Base-by-base conservation (phyloP, 2,329 filamentous ascomycete genomes). In the Metarhizium humberi region DNA sequence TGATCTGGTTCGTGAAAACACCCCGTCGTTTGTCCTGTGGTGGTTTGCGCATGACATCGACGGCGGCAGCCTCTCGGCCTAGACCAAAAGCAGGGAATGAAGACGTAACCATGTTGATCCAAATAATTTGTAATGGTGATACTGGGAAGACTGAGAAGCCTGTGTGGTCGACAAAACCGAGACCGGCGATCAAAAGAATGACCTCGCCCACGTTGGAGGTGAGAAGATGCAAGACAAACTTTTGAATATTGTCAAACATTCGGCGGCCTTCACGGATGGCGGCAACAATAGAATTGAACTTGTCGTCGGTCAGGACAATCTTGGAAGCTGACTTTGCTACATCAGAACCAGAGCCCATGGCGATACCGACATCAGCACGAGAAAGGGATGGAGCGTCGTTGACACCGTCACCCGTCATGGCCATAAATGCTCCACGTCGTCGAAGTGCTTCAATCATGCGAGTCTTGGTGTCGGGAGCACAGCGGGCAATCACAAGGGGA, bases 91-190 rank as follows among this genome's bases (percentile, higher is more conserved):
- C 91, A 1, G 90, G 90, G 69, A 94, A 84, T 1, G 86, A 88
- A 45, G 88, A 92, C 0, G 91, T 96, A 55, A 94, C 81, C 87
- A 95, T 92, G 71, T 95, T 95, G 69, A 96, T 90, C 90, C 90
- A 96, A 57, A 96, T 80, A 59, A 95, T 92, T 63, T 95, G 86
- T 11, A 95, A 83, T 0, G 91, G 90, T 0, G 88, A 84, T 48
- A 95, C 81, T 4, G 90, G 91, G 69, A 95, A 95, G 10, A 95
- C 90, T 0, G 90, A 94, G 58, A 88, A 79, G 8, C 81, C 79
- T 10, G 77, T 74, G 2, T 71, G 61, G 65, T 95, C 91, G 64
- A 90, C 87, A 74, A 95, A 95, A 0, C 78, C 87, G 4, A 95
- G 81, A 53, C 91, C 91, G 43, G 90, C 85, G 30, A 95, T 82